Conservation (phyloP, 139 green algal genomes). For the Chlamydomonas asymmetrica region DNA sequence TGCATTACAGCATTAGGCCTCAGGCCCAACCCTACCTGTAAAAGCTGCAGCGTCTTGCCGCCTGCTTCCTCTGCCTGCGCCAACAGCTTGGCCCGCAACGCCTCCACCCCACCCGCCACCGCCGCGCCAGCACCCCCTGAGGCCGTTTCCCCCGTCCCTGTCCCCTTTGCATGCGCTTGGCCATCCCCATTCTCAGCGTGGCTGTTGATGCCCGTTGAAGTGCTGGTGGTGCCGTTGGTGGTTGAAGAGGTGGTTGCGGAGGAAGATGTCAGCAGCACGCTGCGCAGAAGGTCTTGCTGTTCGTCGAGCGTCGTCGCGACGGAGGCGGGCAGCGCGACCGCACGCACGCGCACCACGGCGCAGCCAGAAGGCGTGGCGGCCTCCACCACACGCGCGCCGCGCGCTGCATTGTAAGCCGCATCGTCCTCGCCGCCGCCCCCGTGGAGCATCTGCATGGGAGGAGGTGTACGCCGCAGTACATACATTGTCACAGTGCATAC, state of each 20-base stretch:
- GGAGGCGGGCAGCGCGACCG: slow-evolving; percentile 59
- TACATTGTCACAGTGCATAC: no score
- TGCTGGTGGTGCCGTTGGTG: slow-evolving; percentile 9
- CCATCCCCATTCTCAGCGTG: no score
- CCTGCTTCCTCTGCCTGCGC: slow-evolving; percentile 3
- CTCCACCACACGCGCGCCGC: slow-evolving; percentile 63
- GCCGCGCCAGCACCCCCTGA: no score
- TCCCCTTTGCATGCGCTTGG: no score
- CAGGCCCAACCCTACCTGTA: slow-evolving; percentile 6
- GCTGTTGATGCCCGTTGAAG: no score
- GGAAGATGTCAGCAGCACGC: slow-evolving; percentile 24
- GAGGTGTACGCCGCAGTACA: no score
- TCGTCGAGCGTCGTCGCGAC: slow-evolving; percentile 66
- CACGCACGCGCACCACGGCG: slow-evolving; percentile 71
- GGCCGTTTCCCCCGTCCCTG: background rate
- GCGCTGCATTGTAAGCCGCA: background rate
- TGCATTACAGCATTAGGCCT: no score
- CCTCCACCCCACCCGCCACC: slow-evolving; percentile 13
- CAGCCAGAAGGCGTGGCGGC: slow-evolving; percentile 70
- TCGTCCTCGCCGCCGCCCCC: slow-evolving; percentile 8
- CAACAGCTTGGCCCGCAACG: slow-evolving; percentile 3
- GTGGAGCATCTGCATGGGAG: no score
- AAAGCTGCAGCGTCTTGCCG: slow-evolving; percentile 1
- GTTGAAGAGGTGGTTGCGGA: no score
- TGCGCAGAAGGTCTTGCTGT: slow-evolving; percentile 49